These are phyloP conservation scores for Microthlaspi erraticum DNA, from an alignment of 345 rosid genomes.

Conservation along the genomic window DNA sequence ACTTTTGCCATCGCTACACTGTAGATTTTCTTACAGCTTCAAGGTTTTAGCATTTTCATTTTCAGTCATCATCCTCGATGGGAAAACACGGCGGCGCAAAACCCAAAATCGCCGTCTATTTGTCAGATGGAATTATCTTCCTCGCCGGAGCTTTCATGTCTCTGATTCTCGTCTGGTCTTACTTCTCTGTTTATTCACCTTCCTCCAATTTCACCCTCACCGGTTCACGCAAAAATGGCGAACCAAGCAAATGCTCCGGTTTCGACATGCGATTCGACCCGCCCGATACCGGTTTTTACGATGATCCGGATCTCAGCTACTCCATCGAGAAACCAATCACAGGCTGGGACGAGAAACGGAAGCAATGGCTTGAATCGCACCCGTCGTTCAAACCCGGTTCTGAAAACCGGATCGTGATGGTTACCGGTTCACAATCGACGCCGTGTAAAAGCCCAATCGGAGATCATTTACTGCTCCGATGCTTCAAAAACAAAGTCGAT, in stretches of 20 bases:
- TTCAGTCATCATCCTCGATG: conserved; percentile 43
- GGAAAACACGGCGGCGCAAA: conserved; percentile 45
- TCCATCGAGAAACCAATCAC: conserved; percentile 57
- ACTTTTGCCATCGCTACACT: neutral
- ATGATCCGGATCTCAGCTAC: conserved; percentile 76
- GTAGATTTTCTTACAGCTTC: neutral
- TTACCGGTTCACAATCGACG: conserved; percentile 83
- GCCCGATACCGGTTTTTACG: conserved; percentile 62
- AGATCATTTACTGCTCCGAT: conserved; percentile 74
- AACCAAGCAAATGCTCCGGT: conserved; percentile 38
- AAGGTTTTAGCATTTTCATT: neutral
- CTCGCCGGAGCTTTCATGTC: conserved; percentile 61
- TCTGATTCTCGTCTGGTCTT: conserved; percentile 63
- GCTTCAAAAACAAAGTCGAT: conserved; percentile 92
- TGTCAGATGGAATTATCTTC: conserved; percentile 55
- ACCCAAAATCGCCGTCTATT: conserved; percentile 45
- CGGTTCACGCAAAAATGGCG: neutral
- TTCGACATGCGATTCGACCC: conserved; percentile 59
- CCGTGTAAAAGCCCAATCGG: conserved; percentile 88
- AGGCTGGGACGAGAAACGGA: conserved; percentile 82
- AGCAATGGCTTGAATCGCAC: conserved; percentile 70
- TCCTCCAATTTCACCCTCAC: conserved; percentile 26
- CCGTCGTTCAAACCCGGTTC: conserved; percentile 70
- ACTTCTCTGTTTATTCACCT: conserved; percentile 53
- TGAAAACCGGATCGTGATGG: conserved; percentile 60